Evolutionary conservation across 2,329 filamentous ascomycete species (phyloP).

Genomic region (Cytospora schulzeri): DNA sequence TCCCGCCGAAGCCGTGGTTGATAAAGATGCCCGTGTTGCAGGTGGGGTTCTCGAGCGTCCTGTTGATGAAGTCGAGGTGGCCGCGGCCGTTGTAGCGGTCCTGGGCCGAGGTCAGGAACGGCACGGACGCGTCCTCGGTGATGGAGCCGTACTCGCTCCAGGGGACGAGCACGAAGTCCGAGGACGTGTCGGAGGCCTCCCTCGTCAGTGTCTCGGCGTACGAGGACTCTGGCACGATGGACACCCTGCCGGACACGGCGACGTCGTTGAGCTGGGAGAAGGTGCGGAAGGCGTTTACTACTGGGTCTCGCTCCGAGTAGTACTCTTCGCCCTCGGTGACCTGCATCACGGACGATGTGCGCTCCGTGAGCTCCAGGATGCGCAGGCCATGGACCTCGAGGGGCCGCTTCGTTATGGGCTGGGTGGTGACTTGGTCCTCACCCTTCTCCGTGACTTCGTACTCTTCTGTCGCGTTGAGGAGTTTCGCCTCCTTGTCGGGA

Average conservation of each 20-base stretch:
- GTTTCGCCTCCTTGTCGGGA: conserved; percentile 30
- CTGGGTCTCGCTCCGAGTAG: conserved; percentile 69
- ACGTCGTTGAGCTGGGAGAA: conserved; percentile 85
- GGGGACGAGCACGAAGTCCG: conserved; percentile 79
- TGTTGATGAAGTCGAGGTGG: conserved; percentile 75
- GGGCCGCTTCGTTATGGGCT: conserved; percentile 44
- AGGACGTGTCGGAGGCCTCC: conserved; percentile 68
- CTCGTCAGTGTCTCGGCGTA: conserved; percentile 77
- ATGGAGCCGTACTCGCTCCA: conserved; percentile 85
- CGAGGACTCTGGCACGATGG: conserved; percentile 74
- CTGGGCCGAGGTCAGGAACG: conserved; percentile 47
- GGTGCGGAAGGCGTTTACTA: conserved; percentile 88
- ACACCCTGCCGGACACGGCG: conserved; percentile 78
- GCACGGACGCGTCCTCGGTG: conserved; percentile 60
- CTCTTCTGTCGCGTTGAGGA: conserved; percentile 27
- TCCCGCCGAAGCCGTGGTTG: conserved; percentile 60
- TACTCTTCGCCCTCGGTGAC: conserved; percentile 80
- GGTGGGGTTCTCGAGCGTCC: conserved; percentile 62
- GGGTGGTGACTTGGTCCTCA: conserved; percentile 29
- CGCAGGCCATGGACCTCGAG: conserved; percentile 83
- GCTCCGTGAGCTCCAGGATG: conserved; percentile 83
- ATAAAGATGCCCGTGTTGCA: conserved; percentile 79
- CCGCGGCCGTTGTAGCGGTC: conserved; percentile 63
- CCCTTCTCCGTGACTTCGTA: conserved; percentile 32
- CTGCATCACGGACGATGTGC: conserved; percentile 93